Evolutionary conservation across 495 filamentous ascomycete genomes (phyloP), one percentile per base, ranked within the genome.

Genomic region (Aspergillus haitiensis): DNA sequence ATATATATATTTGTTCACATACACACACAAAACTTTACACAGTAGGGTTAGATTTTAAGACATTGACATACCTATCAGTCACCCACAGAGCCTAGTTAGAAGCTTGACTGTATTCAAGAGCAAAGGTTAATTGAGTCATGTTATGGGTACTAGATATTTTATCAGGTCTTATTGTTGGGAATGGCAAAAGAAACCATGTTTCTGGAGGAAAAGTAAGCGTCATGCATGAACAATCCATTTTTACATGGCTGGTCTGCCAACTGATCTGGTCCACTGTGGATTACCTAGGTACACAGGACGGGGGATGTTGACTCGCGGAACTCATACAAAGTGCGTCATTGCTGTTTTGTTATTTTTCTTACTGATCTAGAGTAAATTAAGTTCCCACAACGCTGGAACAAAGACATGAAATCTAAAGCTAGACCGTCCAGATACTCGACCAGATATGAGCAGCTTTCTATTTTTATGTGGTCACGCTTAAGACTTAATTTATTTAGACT

Each of bases 321-420:
- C 12, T 42, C 15, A 0, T 13, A 42, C 12, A 42, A 42, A 40
- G 37, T 13, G 39, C 9, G 5, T 11, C 39, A 42, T 42, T 11
- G 12, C 15, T 8, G 39, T 42, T 42, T 42, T 27, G 3, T 27
- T 27, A n/a, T 27, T 27, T 42, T 42, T 15, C 39, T 42, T 11
- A 11, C 39, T 5, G 15, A 42, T 42, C 15, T 16, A 56, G 15
- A 12, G 15, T 50, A 59, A 50, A 42, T 59, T 52, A 45, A 59
- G 48, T 59, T 59, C 48, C 56, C 56, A 52, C 56, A 13, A 11
- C 11, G 35, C 50, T 52, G 47, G 56, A 52, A 39, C 56, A 35
- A 42, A 42, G 39, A 21, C n/a, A 40, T 2, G 44, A 9, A 42
- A 9, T 42, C 12, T 47, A 21, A 9, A 47, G 7, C 42, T 16